Evolutionary conservation across 2,329 filamentous ascomycete species (phyloP).

Genomic region (Claviceps arundinis): DNA sequence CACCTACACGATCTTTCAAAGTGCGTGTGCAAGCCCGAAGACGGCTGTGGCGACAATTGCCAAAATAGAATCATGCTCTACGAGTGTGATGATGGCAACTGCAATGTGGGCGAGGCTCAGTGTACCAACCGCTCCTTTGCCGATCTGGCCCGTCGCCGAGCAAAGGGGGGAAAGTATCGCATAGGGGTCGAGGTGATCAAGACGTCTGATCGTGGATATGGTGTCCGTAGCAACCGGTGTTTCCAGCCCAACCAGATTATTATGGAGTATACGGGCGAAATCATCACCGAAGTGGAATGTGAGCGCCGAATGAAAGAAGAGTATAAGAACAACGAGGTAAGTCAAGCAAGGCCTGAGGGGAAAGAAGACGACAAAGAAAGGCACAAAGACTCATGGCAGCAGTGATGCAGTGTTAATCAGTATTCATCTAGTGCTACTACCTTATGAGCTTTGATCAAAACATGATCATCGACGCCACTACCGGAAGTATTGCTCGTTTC

Average conservation of each 20-base stretch:
- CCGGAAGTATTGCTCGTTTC: slow-evolving; percentile 90
- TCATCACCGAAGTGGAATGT: slow-evolving; percentile 89
- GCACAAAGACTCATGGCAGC: neutral
- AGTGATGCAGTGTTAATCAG: neutral
- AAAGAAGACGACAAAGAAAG: neutral
- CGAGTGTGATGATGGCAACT: slow-evolving; percentile 87
- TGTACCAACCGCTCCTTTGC: slow-evolving; percentile 87
- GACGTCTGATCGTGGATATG: slow-evolving; percentile 76
- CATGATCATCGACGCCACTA: slow-evolving; percentile 96
- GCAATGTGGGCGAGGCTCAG: slow-evolving; percentile 56
- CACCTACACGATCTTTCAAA: slow-evolving; percentile 60
- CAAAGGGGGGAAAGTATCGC: slow-evolving; percentile 72
- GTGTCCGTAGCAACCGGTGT: slow-evolving; percentile 77
- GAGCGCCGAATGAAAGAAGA: slow-evolving; percentile 84
- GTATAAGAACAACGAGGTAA: slow-evolving; percentile 86
- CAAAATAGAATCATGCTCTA: slow-evolving; percentile 96
- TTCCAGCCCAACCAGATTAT: slow-evolving; percentile 90
- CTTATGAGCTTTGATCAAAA: slow-evolving; percentile 98
- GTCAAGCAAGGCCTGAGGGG: slow-evolving; percentile 13
- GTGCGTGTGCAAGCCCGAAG: slow-evolving; percentile 65
- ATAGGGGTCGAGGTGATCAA: slow-evolving; percentile 93
- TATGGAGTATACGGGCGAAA: slow-evolving; percentile 95
- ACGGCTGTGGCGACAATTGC: slow-evolving; percentile 78
- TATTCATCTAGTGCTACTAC: slow-evolving; percentile 66
- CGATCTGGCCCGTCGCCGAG: slow-evolving; percentile 59